Percentiles rank a stretch among this genome's conserved stretches.
phyloP scores from a whole-genome alignment of 495 filamentous ascomycete species.

The Oleoguttula mirabilis region DNA sequence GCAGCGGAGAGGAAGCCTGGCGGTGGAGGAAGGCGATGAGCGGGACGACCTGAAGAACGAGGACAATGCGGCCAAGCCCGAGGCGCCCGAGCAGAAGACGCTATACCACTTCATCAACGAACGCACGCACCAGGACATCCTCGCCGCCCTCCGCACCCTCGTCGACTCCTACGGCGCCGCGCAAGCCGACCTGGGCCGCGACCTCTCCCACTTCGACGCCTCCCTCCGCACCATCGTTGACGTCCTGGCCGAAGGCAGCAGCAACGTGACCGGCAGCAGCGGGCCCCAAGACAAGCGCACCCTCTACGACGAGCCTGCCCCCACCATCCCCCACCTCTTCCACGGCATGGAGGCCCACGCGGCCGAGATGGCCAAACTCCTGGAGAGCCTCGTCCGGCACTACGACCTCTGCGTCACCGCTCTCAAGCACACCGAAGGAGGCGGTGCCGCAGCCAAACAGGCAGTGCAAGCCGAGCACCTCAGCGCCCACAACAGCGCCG shows the following conservation, averaged over 20 bases:
- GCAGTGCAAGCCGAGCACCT: slow-evolving; percentile 33
- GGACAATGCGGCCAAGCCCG: background rate
- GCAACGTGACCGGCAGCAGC: background rate
- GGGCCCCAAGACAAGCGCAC: slow-evolving; percentile 7
- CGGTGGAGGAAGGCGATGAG: background rate
- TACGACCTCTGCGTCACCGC: slow-evolving; percentile 92
- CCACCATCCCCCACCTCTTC: slow-evolving; percentile 55
- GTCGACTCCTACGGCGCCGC: slow-evolving; percentile 38
- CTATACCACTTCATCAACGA: slow-evolving; percentile 89
- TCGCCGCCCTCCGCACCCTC: slow-evolving; percentile 51
- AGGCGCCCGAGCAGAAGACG: slow-evolving; percentile 51
- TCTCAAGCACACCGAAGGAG: slow-evolving; percentile 84
- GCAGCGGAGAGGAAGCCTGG: slow-evolving; percentile 25
- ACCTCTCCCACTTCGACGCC: slow-evolving; percentile 19
- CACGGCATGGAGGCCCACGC: slow-evolving; percentile 64
- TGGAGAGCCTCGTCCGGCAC: slow-evolving; percentile 76
- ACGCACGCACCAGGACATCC: slow-evolving; percentile 56
- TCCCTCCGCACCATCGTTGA: slow-evolving; percentile 18
- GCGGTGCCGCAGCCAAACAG: slow-evolving; percentile 54
- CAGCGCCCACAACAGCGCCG: background rate
- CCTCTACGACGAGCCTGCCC: slow-evolving; percentile 18
- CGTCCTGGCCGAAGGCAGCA: slow-evolving; percentile 3
- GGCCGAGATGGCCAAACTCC: slow-evolving; percentile 65
- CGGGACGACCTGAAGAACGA: background rate
- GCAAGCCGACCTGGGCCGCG: slow-evolving; percentile 15